phyloP scores from a whole-genome alignment of 2,329 filamentous ascomycete species.

The Phialophora macrospora region DNA sequence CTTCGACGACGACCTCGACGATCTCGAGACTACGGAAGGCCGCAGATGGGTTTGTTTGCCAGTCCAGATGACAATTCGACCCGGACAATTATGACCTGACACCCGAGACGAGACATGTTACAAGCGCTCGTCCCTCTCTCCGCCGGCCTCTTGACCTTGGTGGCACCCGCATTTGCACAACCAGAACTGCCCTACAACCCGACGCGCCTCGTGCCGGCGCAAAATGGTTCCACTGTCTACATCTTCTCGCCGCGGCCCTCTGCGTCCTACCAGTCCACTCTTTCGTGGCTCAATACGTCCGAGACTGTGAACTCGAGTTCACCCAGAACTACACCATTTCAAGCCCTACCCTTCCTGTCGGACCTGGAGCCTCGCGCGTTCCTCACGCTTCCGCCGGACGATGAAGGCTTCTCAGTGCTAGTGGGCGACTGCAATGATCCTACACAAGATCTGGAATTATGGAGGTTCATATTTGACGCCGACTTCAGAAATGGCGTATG shows the following conservation, averaged over 20 bases:
- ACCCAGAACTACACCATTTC: conserved; percentile 46
- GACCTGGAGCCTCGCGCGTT: conserved; percentile 62
- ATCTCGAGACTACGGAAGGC: conserved; percentile 19
- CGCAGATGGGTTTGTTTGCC: conserved; percentile 35
- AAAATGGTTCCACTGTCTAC: conserved; percentile 66
- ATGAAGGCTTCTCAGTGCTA: conserved; percentile 74
- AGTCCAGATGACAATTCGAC: conserved; percentile 27
- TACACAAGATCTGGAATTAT: conserved; percentile 62
- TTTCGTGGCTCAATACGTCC: conserved; percentile 71
- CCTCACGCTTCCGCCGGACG: conserved; percentile 59
- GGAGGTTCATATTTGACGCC: conserved; percentile 65
- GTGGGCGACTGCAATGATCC: conserved; percentile 70
- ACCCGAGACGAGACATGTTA: conserved; percentile 27
- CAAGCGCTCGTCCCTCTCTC: conserved; percentile 20
- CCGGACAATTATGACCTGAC: conserved; percentile 32
- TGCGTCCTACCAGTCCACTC: conserved; percentile 53
- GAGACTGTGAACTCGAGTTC: conserved; percentile 57
- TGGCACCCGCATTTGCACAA: conserved; percentile 43
- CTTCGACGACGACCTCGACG: conserved; percentile 9
- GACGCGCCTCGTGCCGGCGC: conserved; percentile 68
- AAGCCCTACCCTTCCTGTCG: conserved; percentile 66
- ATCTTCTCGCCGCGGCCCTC: conserved; percentile 66
- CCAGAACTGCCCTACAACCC: conserved; percentile 77
- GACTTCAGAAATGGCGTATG: conserved; percentile 59
- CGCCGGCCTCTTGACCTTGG: conserved; percentile 29